Evolutionary conservation across 306 rosid species (phyloP).

Genomic region (Vigna angularis): DNA sequence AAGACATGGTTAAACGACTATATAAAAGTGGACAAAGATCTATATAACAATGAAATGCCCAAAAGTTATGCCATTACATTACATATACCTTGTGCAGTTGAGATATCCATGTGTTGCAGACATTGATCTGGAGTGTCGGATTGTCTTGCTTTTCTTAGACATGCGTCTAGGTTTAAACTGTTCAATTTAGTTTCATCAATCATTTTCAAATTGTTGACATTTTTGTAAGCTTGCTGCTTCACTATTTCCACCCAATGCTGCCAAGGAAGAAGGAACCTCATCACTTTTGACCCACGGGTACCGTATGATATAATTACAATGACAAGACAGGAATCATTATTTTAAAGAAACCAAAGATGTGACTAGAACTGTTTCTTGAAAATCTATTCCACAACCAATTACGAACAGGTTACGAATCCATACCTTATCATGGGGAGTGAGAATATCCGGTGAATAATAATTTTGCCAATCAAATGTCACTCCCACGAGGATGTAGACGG

Average conservation of each 20-base stretch:
- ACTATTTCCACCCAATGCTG: constrained; percentile 52
- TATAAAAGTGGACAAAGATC: not conserved
- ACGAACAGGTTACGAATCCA: not conserved
- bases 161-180: constrained; percentile 35
- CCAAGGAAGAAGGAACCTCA: constrained; percentile 18
- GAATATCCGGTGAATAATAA: constrained; percentile 40
- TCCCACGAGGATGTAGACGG: constrained; percentile 57
- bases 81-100: constrained; percentile 48
- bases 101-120: constrained; percentile 30
- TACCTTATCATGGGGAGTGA: constrained; percentile 45
- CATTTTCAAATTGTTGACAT: constrained; percentile 33
- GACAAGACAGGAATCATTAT: not conserved
- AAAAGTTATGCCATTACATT: not conserved
- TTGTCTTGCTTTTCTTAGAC: constrained; percentile 30
- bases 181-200: constrained; percentile 36
- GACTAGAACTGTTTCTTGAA: not conserved
- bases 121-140: constrained; percentile 39
- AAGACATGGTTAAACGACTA: constrained; percentile 9
- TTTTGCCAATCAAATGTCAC: constrained; percentile 46
- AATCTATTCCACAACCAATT: not conserved
- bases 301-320: constrained; percentile 6
- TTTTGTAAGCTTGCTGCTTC: constrained; percentile 54
- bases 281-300: constrained; percentile 4
- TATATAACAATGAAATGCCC: not conserved
- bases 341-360: constrained; percentile 17